Evolutionary conservation across 495 filamentous ascomycete genomes (phyloP), one percentile per base, ranked within the genome.

Genomic region (Xylaria bambusicola): DNA sequence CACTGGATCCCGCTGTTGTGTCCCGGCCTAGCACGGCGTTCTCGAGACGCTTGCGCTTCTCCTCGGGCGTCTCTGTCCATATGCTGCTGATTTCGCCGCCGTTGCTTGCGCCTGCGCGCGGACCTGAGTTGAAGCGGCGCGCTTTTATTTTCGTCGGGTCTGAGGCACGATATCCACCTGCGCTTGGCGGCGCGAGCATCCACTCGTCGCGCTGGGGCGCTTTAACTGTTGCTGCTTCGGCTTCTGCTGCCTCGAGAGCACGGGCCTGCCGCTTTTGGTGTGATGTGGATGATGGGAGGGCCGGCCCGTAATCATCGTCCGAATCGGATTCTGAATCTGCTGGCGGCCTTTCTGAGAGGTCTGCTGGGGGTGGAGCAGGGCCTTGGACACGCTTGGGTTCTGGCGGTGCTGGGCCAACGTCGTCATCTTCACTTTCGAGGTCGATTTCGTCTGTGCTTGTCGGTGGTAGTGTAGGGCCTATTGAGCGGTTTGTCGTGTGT

Each of bases 1-100:
- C 12, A 2, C 3, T 50, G 7, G 46, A n/a, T 1, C 46, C 46
- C 17, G 33, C 23, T 7, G 4, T n/a, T 6, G 35, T 24, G 12
- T 67, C 67, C 7, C 93, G 79, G 2, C 94, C 94, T 66, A 98
- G 81, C n/a, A 97, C 86, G 62, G 94, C 85, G 71, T 96, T 86
- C 64, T 86, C 86, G 4, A 98, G 72, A 17, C 94, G 79, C 67
- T 87, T 84, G 52, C 86, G 83, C 68, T 94, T 95, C 68, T 97
- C 83, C 64, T 93, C 91, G 0, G 93, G 90, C 5, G 91, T 96
- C 67, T 98, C 94, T 0, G 90, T 91, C 94, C 94, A 98, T 21
- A 92, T 81, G 8, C 86, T 81, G 63, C 77, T 82, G 55, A 87
- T 69, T 33, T 81, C 75, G 41, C 67, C 63, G 3, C 80, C 63